Conservation (phyloP, 148 eudicot genomes). For the Rhododendron kiyosumense region DNA sequence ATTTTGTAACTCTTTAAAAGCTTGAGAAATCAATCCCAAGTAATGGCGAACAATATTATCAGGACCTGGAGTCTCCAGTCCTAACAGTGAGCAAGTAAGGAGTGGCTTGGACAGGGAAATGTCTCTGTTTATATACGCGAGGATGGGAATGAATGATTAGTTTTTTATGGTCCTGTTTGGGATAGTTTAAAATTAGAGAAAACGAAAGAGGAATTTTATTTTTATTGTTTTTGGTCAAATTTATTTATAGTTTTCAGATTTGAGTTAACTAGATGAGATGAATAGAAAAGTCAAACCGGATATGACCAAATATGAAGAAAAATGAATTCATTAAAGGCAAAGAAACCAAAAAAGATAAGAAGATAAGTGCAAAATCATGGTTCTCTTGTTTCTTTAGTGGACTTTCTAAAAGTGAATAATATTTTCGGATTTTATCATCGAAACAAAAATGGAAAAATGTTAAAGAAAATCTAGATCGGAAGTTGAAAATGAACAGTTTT, state of each 20-base stretch:
- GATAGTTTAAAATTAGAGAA: not conserved
- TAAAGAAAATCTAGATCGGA: not conserved
- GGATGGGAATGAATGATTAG: not conserved
- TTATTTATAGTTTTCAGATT: not conserved
- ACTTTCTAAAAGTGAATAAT: not conserved
- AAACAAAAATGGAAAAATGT: not conserved
- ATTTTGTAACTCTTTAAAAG: not conserved
- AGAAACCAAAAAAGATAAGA: not conserved
- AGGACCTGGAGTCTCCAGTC: not conserved
- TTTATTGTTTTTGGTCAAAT: not conserved
- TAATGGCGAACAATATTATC: not conserved
- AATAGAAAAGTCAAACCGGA: not conserved
- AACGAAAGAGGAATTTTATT: not conserved
- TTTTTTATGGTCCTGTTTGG: not conserved
- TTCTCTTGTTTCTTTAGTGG: not conserved
- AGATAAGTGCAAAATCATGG: not conserved
- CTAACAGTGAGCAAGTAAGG: not conserved
- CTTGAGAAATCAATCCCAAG: not conserved
- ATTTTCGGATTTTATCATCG: not conserved
- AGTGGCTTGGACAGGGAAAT: not conserved
- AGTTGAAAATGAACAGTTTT: not conserved
- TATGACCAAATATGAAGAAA: not conserved
- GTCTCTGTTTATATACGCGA: not conserved
- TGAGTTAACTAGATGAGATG: not conserved
- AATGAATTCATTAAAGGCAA: not conserved